A percentile compares a stretch with the other conserved stretches of the same genome.
These are phyloP conservation scores for Paramarasmius palmivorus DNA, from an alignment of 1,284 basidiomycete genomes.

Conservation along the genomic window DNA sequence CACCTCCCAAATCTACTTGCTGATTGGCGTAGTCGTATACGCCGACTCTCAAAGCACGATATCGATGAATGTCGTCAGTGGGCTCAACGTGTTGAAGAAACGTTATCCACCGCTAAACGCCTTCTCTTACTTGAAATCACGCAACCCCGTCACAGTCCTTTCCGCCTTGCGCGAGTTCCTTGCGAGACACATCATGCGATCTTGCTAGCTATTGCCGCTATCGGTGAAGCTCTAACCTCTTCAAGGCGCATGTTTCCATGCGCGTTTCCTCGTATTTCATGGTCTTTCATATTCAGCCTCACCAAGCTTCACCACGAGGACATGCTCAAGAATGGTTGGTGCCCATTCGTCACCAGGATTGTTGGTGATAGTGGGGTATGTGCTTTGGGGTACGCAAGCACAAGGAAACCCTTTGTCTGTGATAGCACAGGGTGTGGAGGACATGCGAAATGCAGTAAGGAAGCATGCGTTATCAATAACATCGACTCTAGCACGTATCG, in stretches of 20 bases:
- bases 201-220: neutral
- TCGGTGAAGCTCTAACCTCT: neutral
- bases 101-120: neutral
- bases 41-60: neutral
- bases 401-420: neutral
- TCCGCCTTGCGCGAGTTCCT: neutral
- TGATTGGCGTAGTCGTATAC: neutral
- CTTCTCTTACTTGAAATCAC: neutral
- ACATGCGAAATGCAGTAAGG: neutral
- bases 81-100: neutral
- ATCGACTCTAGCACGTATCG: neutral
- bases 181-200: neutral
- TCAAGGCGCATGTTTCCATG: neutral
- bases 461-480: neutral
- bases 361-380: neutral
- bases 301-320: neutral
- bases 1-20: neutral
- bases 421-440: neutral
- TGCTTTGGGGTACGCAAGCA: neutral
- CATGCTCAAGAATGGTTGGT: conserved; percentile 4
- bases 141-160: neutral
- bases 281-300: neutral
- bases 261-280: neutral
- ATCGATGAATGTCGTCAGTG: neutral
- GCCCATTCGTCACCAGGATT: neutral